Evolutionary conservation across 306 rosid species (phyloP).

Genomic region (Coriaria nepalensis): DNA sequence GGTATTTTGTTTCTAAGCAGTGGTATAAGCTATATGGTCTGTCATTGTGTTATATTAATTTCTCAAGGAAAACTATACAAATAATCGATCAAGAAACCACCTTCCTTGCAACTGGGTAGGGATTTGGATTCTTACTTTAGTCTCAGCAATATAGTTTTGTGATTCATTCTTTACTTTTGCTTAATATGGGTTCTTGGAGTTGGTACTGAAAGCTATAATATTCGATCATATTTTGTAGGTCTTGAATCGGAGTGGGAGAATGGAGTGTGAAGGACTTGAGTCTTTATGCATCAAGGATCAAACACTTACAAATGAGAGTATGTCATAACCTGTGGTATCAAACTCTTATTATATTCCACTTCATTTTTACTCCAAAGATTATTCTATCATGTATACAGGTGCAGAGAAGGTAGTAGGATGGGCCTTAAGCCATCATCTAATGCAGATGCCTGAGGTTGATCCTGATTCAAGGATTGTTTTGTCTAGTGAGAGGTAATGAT

Average conservation of each 20-base stretch:
- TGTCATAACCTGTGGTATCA: constrained; percentile 18
- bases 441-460: constrained; percentile 69
- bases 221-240: constrained; percentile 36
- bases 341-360: constrained; percentile 1
- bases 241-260: constrained; percentile 53
- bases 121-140: no score
- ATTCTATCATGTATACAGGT: constrained; percentile 41
- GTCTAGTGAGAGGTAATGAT: constrained; percentile 68
- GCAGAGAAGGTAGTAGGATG: constrained; percentile 97
- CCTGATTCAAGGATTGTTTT: constrained; percentile 58
- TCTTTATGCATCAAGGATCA: constrained; percentile 64
- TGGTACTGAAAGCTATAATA: constrained; percentile 3
- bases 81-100: no score
- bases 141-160: no score
- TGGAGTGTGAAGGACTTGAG: constrained; percentile 89
- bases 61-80: no score
- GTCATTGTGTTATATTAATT: no score
- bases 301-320: constrained; percentile 81
- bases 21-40: no score
- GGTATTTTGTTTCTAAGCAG: no score
- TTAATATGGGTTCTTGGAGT: not conserved
- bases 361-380: constrained; percentile 8
- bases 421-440: constrained; percentile 91
- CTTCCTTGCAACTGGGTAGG: no score
- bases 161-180: no score